These are phyloP conservation scores for Penicillium diatomitis DNA, from an alignment of 495 filamentous ascomycete genomes.

Conservation along the genomic window DNA sequence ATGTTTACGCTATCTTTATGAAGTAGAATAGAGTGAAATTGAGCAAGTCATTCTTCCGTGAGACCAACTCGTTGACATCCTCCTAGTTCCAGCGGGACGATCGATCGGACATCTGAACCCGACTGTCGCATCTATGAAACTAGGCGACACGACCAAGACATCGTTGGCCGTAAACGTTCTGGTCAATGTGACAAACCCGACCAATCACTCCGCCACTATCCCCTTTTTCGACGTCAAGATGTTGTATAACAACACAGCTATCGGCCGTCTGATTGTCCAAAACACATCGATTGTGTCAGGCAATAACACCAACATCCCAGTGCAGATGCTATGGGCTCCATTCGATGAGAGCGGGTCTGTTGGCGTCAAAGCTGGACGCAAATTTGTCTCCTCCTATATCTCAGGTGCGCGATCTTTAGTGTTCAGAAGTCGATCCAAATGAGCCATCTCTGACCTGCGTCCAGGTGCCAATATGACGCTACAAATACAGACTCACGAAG, in stretches of 20 bases:
- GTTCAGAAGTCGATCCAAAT: no score
- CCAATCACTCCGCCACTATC: conserved; percentile 67
- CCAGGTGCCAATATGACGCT: conserved; percentile 69
- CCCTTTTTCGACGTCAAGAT: conserved; percentile 72
- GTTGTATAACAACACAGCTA: conserved; percentile 57
- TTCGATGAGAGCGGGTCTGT: conserved; percentile 45
- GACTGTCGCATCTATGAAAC: conserved; percentile 51
- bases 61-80: conserved; percentile 9
- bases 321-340: conserved; percentile 72
- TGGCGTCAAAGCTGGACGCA: conserved; percentile 52
- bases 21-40: conserved; percentile 16
- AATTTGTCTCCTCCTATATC: conserved; percentile 75
- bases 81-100: conserved; percentile 35
- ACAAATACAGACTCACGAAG: conserved; percentile 56
- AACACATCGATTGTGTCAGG: conserved; percentile 56
- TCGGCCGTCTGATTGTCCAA: conserved; percentile 62
- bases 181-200: conserved; percentile 84
- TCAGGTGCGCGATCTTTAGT: conserved; percentile 48
- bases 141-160: conserved; percentile 58
- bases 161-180: conserved; percentile 58
- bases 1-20: conserved; percentile 32
- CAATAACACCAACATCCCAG: conserved; percentile 57
- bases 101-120: conserved; percentile 47
- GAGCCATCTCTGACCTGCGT: background rate
- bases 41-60: conserved; percentile 1